Conservation (phyloP, 2,329 filamentous ascomycete species). For the Chaetomiaceae sp. region DNA sequence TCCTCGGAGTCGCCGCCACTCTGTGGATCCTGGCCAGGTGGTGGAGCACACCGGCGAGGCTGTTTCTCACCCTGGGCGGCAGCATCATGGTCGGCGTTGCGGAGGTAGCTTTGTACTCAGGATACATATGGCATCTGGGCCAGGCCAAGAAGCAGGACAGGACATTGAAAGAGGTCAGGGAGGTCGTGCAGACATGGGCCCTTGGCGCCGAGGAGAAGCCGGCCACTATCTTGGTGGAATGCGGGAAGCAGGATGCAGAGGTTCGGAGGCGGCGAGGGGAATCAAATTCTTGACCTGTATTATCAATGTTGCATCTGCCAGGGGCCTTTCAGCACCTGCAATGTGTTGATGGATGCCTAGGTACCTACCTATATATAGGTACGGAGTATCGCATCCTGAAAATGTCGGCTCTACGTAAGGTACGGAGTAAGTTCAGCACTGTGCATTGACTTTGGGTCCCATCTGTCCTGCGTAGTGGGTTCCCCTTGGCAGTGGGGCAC, state of each 20-base stretch:
- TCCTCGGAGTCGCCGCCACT: constrained; percentile 69
- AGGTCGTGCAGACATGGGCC: constrained; percentile 68
- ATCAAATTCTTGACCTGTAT: neutral
- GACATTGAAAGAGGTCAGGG: constrained; percentile 56
- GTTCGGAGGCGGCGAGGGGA: constrained; percentile 20
- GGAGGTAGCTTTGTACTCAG: constrained; percentile 70
- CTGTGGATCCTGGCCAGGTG: constrained; percentile 73
- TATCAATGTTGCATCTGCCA: neutral
- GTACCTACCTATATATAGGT: no score
- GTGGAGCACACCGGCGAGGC: constrained; percentile 64
- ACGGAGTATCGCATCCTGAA: no score
- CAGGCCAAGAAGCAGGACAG: constrained; percentile 61
- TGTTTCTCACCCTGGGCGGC: constrained; percentile 66
- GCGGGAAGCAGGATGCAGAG: constrained; percentile 9
- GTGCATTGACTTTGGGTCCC: no score
- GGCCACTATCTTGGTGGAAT: constrained; percentile 18
- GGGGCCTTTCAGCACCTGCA: no score
- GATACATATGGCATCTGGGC: constrained; percentile 65
- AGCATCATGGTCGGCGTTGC: constrained; percentile 65
- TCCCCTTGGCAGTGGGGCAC: no score
- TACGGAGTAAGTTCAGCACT: no score
- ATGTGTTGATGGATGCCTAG: no score
- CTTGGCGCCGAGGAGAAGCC: constrained; percentile 37
- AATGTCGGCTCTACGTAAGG: no score
- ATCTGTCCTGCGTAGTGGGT: no score